Evolutionary conservation across 495 filamentous ascomycete genomes (phyloP).

Genomic region (Aspergillus sclerotiicarbonarius): DNA sequence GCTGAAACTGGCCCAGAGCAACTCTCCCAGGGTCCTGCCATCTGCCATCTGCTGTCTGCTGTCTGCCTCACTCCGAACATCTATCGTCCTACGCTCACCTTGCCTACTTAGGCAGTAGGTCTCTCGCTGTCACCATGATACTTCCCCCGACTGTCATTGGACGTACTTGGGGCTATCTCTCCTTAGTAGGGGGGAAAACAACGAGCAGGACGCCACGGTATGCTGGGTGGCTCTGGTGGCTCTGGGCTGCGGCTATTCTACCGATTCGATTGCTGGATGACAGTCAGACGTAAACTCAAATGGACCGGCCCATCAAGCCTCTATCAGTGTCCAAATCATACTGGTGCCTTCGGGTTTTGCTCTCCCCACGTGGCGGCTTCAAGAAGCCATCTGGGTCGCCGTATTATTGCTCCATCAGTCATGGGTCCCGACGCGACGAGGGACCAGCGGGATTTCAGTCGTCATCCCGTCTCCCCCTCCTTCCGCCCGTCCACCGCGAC

Average conservation of each 20-base stretch:
- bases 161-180: not conserved
- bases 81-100: not conserved
- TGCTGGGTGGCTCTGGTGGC: not conserved
- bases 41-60: not conserved
- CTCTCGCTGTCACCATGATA: not conserved
- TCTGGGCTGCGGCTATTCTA: not conserved
- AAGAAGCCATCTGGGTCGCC: not conserved
- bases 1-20: constrained; percentile 2
- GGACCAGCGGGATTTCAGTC: not conserved
- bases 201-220: not conserved
- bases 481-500: constrained; percentile 1
- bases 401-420: not conserved
- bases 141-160: not conserved
- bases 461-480: not conserved
- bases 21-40: not conserved
- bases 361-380: not conserved
- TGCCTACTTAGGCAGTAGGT: constrained; percentile 1
- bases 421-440: not conserved
- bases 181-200: not conserved
- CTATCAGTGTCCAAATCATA: not conserved
- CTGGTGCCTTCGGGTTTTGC: not conserved
- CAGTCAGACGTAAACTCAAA: not conserved
- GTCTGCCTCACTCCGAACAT: not conserved
- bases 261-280: not conserved
- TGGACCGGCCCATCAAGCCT: not conserved